Evolutionary conservation across 116 monocot genomes (phyloP), one percentile per base, ranked within the genome.

Genomic region (Papilionanthe hybrid): DNA sequence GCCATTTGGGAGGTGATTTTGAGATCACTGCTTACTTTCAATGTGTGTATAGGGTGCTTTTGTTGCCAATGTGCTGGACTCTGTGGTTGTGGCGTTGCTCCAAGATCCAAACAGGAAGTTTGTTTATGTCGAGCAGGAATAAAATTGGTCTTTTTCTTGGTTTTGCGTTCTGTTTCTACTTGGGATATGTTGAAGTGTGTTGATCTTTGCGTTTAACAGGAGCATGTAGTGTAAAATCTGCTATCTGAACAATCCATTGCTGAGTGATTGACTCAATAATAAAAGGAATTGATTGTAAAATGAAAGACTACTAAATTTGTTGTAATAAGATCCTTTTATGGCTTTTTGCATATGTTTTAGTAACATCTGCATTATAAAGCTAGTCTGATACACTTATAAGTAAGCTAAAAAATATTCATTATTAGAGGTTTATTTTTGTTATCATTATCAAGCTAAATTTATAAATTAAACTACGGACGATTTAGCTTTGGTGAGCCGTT

Each of bases 41-140:
- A 32, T 60, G 12, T 32, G 32, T 73, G 13, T 78, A 23, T 55
- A 94, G 94, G 92, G 92, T 77, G 94, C 88, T 72, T 94, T 89
- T 60, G 92, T 94, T 27, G 32, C 83, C 74, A 94, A 94, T 87
- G 90, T 92, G 75, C 76, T 94, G 77, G 94, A 94, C 53, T 94
- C 94, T 5, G 81, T 92, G 83, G 87, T 94, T 11, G 83, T 75
- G 18, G 92, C 92, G 20, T 77, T 94, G 84, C 77, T 79, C 5
- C 83, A 72, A 65, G 86, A 94, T 81, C 86, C 88, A 0, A 87
- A 84, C 11, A 80, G 94, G 81, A 94, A 89, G 81, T 94, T 94
- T 75, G 73, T 94, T 55, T 92, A 82, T 78, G 94, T 81, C 4
- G 94, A 94, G 80, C 89, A 90, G 94, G 94, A 87, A 81, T 68